Evolutionary conservation across 495 filamentous ascomycete species (phyloP).

Genomic region (Hypoxylon intermedium): DNA sequence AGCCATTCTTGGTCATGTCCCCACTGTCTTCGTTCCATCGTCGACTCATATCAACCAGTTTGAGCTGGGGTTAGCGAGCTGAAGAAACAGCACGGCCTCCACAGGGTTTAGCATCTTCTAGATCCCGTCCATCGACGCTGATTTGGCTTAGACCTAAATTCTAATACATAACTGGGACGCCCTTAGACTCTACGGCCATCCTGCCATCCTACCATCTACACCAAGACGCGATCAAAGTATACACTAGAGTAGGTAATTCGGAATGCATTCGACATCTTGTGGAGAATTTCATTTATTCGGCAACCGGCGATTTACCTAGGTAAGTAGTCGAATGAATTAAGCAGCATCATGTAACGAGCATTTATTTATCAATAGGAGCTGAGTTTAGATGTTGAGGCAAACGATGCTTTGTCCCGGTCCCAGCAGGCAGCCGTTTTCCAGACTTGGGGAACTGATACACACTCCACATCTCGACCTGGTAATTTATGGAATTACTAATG

Average conservation of each 20-base stretch:
- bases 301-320: too few relatives aligned
- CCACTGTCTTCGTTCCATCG: conserved; percentile 19
- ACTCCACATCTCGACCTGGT: conserved; percentile 4
- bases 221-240: background rate
- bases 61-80: conserved; percentile 13
- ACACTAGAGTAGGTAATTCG: background rate
- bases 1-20: conserved; percentile 27
- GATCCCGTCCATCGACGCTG: conserved; percentile 13
- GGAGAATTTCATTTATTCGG: background rate
- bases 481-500: conserved; percentile 5
- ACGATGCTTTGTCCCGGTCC: background rate
- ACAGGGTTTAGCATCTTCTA: conserved; percentile 12
- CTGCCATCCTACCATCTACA: too few relatives aligned
- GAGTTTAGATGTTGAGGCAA: conserved; percentile 1
- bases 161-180: background rate
- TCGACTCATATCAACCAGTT: conserved; percentile 15
- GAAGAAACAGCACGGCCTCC: conserved; percentile 6
- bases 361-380: conserved; percentile 21
- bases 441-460: conserved; percentile 8
- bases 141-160: background rate
- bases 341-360: too few relatives aligned
- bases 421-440: background rate
- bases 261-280: background rate
- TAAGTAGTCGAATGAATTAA: too few relatives aligned
- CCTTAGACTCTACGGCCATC: too few relatives aligned